Percentiles rank a stretch among this genome's conserved stretches.
Evolutionary conservation across 768 basidiomycete species (phyloP).

Genomic region (Cystobasidium onofrii): DNA sequence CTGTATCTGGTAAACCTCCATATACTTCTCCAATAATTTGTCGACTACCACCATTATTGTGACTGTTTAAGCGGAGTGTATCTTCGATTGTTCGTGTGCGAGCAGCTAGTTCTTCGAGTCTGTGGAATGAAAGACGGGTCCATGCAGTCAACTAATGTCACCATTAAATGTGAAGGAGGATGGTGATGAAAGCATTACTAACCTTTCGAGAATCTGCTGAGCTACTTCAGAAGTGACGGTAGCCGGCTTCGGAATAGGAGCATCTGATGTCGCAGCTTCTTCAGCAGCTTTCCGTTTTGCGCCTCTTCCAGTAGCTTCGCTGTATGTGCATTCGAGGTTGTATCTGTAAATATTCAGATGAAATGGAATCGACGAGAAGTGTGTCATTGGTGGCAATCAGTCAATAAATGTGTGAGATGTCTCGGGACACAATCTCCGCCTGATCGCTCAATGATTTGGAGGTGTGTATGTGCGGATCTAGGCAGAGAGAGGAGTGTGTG

Average conservation of each 20-base stretch:
- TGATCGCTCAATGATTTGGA: not conserved
- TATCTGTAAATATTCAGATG: conserved; percentile 10
- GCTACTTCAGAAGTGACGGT: conserved; percentile 16
- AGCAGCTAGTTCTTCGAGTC: conserved; percentile 19
- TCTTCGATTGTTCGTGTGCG: conserved; percentile 25
- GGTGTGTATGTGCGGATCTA: not conserved
- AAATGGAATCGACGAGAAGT: too few relatives aligned
- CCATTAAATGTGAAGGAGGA: too few relatives aligned
- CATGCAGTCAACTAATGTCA: too few relatives aligned
- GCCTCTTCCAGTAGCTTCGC: not conserved
- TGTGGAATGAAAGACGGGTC: not conserved
- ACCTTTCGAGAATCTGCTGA: conserved; percentile 9
- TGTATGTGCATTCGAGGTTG: conserved; percentile 30
- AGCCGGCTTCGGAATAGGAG: not conserved
- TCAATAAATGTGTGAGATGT: not conserved
- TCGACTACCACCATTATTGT: not conserved
- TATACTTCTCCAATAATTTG: not conserved
- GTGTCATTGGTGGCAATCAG: not conserved
- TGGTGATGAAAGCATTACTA: not conserved
- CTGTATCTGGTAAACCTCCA: conserved; percentile 5
- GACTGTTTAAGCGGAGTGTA: not conserved
- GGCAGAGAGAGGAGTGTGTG: not conserved
- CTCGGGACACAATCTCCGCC: not conserved
- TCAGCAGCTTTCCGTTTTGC: conserved; percentile 22
- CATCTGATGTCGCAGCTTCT: not conserved